These are phyloP conservation scores for Candida boidinii DNA, from an alignment of 805 yeast species.

Conservation along the genomic window DNA sequence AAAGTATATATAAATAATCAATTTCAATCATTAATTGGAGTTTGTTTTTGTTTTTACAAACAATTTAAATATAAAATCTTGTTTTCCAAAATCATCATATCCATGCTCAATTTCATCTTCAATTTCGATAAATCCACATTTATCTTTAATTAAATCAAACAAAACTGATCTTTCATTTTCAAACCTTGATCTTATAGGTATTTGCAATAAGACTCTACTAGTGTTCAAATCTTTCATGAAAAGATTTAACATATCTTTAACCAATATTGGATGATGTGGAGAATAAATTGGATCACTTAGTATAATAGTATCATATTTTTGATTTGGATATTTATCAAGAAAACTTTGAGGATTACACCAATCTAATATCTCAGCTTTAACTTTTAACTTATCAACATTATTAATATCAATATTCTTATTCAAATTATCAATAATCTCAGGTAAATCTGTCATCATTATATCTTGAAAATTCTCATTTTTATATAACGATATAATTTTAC, in stretches of 20 bases:
- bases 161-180: slow-evolving; percentile 54
- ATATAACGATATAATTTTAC: no score
- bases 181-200: slow-evolving; percentile 66
- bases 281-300: slow-evolving; percentile 90
- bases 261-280: slow-evolving; percentile 67
- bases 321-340: slow-evolving; percentile 16
- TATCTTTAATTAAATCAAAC: slow-evolving; percentile 44
- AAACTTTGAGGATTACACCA: slow-evolving; percentile 58
- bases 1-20: no score
- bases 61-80: slow-evolving; percentile 44
- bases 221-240: slow-evolving; percentile 29
- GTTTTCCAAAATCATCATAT: slow-evolving; percentile 78
- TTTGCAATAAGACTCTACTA: slow-evolving; percentile 53
- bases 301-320: slow-evolving; percentile 49
- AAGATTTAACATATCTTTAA: slow-evolving; percentile 46
- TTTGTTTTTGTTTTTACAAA: no score
- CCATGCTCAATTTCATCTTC: slow-evolving; percentile 49
- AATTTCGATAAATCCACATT: slow-evolving; percentile 25
- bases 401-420: slow-evolving; percentile 51
- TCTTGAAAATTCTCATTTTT: slow-evolving; percentile 38
- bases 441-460: slow-evolving; percentile 64
- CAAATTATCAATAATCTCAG: slow-evolving; percentile 68
- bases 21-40: no score
- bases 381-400: slow-evolving; percentile 16
- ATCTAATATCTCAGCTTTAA: slow-evolving; percentile 39